These are phyloP conservation scores for Paramecium sonneborni DNA, from an alignment of 73 alveolate genomes.

Conservation along the genomic window DNA sequence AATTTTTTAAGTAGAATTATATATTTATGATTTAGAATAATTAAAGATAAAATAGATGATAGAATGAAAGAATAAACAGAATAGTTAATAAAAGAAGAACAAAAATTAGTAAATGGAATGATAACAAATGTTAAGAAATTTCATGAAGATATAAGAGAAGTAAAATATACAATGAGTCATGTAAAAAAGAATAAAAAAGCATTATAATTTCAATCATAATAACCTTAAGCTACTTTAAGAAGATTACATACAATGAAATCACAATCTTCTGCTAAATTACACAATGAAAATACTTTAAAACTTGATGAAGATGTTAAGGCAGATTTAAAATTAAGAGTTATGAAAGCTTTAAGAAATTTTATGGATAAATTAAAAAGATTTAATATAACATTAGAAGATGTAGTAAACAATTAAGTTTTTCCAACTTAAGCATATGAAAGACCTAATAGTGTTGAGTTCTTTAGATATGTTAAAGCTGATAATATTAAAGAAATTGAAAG, in stretches of 20 bases:
- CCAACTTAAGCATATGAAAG: constrained; percentile 31
- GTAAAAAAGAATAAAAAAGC: neutral
- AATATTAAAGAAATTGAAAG: neutral
- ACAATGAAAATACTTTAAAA: neutral
- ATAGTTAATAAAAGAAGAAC: neutral
- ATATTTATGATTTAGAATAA: neutral
- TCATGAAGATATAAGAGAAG: constrained; percentile 33
- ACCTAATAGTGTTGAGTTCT: constrained; percentile 17
- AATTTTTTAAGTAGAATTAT: neutral
- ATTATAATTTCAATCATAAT: neutral
- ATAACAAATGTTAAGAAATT: neutral
- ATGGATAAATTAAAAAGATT: constrained; percentile 36
- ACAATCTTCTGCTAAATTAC: neutral
- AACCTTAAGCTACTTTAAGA: neutral
- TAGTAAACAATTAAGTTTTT: constrained; percentile 21
- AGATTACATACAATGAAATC: neutral
- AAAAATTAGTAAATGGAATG: neutral
- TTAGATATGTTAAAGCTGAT: neutral
- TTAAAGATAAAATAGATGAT: neutral
- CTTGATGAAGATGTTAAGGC: constrained; percentile 24
- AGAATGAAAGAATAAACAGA: neutral
- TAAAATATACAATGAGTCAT: constrained; percentile 20
- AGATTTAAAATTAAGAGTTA: constrained; percentile 31
- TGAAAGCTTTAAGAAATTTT: constrained; percentile 24
- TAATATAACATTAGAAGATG: constrained; percentile 2